These are phyloP conservation scores for Sergeia podlipaevii DNA, from an alignment of 208 protist species.

Conservation along the genomic window DNA sequence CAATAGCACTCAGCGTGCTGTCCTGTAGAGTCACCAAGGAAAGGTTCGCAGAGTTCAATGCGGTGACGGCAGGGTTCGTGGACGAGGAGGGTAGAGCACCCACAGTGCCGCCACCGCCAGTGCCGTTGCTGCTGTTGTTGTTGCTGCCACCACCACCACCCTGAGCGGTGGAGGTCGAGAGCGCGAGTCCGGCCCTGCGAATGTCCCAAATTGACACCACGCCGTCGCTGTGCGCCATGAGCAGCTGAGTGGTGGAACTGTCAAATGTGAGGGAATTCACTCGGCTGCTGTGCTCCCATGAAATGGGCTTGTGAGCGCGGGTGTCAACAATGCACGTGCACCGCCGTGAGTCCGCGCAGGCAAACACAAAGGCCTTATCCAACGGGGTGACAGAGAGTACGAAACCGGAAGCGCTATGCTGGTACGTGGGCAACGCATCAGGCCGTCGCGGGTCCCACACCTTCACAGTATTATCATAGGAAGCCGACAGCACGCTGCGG, in stretches of 20 bases:
- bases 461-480: constrained; percentile 83
- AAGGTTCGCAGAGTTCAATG: not conserved
- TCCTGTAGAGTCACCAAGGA: not conserved
- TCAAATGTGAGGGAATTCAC: constrained; percentile 80
- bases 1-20: not conserved
- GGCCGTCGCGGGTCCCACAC: constrained; percentile 75
- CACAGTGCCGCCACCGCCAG: not conserved
- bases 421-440: constrained; percentile 34
- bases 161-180: constrained; percentile 26
- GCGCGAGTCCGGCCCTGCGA: constrained; percentile 40
- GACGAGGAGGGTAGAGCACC: constrained; percentile 2
- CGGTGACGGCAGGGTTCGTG: not conserved
- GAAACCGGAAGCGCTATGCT: constrained; percentile 65
- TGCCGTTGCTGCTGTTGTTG: not conserved
- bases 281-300: constrained; percentile 61
- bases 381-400: constrained; percentile 66
- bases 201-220: constrained; percentile 82
- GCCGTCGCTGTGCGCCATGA: constrained; percentile 83
- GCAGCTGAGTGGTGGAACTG: constrained; percentile 37
- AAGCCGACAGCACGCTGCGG: constrained; percentile 73
- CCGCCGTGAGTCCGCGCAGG: constrained; percentile 66
- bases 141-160: not conserved
- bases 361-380: constrained; percentile 73
- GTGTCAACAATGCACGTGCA: constrained; percentile 73
- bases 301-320: constrained; percentile 43